Evolutionary conservation across 768 basidiomycete genomes (phyloP), one percentile per base, ranked within the genome.

Genomic region (Amanita rubescens): DNA sequence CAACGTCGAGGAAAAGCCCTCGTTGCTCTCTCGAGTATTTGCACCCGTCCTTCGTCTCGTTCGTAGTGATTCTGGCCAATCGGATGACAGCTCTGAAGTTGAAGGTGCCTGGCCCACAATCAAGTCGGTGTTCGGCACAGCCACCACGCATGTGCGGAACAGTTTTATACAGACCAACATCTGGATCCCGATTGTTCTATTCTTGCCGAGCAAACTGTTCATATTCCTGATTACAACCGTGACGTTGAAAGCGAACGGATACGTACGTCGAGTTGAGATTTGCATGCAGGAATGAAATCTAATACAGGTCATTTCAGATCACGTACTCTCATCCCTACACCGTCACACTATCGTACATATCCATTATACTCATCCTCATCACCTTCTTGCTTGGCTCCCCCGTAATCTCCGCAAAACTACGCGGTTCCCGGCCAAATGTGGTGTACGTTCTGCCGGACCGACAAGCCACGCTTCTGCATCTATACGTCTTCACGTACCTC

Each of bases 401-500:
- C 10, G 70, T 67, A 2, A 44, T 64, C 67, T 54, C 32, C 57
- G 56, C 62, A 59, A 56, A 58, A 65, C 54, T 59, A 59, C 49
- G 44, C 42, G 46, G 52, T 20, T 8, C 43, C 15, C 52, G 39
- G 11, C 11, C 43, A 15, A 45, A 46, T 27, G 1, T 11, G 22
- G 43, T 42, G 34, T 44, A 53, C 8, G 33, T 53, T 1, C 33
- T 54, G 56, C 24, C 54, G 47, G 35, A 75, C 42, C 62, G 70
- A n/a, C 53, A 71, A 43, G 73, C 74, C 3, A 67, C 80, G 46
- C 69, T 80, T 39, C 54, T 81, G 30, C 79, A 84, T 50, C 65
- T 75, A 2, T 86, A 83, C 58, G 60, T 73, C 15, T 67, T 86
- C 44, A 80, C 79, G 4, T 87, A 82, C 81, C 51, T 78, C 1